Percentiles rank a stretch among this genome's conserved stretches.
phyloP scores from a whole-genome alignment of 2,329 filamentous ascomycete genomes.

The Sporothrix humicola region DNA sequence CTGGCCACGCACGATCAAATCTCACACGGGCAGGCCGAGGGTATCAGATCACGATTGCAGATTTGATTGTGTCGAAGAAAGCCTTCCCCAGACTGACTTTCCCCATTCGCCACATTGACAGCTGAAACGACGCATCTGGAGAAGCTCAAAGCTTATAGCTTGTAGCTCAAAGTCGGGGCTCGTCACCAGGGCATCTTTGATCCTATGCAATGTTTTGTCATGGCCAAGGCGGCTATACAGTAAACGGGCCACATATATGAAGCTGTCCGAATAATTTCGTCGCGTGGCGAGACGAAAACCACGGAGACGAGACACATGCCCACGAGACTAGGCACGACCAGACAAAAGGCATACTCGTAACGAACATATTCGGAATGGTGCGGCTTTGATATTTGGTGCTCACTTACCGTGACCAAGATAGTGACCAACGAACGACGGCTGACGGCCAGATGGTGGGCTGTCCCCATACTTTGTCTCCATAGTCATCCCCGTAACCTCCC shows the following conservation, averaged over 20 bases:
- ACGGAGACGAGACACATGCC: not conserved
- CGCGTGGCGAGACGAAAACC: not conserved
- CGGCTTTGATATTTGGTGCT: not conserved
- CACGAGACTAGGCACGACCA: not conserved
- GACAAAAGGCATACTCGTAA: not conserved
- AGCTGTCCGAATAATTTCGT: not conserved
- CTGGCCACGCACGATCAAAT: not conserved
- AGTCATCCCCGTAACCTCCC: not conserved
- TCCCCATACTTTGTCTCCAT: not conserved
- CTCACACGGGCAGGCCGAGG: not conserved
- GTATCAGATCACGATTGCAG: not conserved
- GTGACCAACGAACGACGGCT: not conserved
- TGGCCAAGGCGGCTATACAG: not conserved
- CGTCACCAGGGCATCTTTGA: not conserved
- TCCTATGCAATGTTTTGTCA: not conserved
- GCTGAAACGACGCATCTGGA: not conserved
- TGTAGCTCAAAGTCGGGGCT: too few relatives aligned
- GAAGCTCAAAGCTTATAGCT: too few relatives aligned
- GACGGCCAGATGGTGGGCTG: not conserved
- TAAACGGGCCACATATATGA: not conserved
- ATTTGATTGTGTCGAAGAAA: not conserved
- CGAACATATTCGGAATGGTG: not conserved
- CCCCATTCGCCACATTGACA: not conserved
- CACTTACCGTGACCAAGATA: not conserved
- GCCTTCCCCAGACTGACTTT: not conserved